Evolutionary conservation across 2,329 filamentous ascomycete species (phyloP), one percentile per base, ranked within the genome.

Genomic region (Monilinia aucupariae): DNA sequence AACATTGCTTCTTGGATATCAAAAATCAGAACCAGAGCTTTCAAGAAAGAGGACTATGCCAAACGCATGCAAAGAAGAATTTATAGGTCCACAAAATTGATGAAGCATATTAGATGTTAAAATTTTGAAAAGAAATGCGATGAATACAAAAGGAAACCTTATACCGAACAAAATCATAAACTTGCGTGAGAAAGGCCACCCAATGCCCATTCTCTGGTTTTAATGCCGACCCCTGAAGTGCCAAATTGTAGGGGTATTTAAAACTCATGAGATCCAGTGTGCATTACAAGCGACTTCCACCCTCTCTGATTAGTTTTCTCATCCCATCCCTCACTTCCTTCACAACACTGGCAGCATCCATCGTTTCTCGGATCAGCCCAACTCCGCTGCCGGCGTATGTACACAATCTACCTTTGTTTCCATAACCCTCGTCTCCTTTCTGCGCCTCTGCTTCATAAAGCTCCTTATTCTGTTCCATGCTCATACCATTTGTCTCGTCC

Each of bases 371-470:
- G 2, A 87, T 77, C 65, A 88, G 74, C 0, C 85, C 85, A 17
- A 88, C 81, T 0, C 79, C 85, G 25, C 81, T 82, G 4, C 85
- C 85, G 17, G 83, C 84, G 77, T 86, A 88, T 12, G 83, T 83
- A 5, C 82, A 85, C 76, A 87, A 75, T 64, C 85, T 77, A 4
- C 79, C 82, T 12, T 79, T 45, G 10, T 66, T 72, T 30, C 82
- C 83, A 81, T 82, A 81, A 55, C 81, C 77, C 20, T 72, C 74
- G 72, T 84, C 80, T 2, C 80, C 81, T 62, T 74, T 76, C 69
- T 77, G 72, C 69, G 80, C 69, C 47, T 82, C 83, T 25, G 70
- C 66, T 32, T 67, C 66, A 72, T 81, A 80, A 34, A 77, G 64
- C 39, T 70, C 72, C 60, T 68, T 71, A 65, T 79, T 80, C 67